These are phyloP conservation scores for Domatiomyces globalis DNA, from an alignment of 2,329 filamentous ascomycete genomes.

Conservation along the genomic window DNA sequence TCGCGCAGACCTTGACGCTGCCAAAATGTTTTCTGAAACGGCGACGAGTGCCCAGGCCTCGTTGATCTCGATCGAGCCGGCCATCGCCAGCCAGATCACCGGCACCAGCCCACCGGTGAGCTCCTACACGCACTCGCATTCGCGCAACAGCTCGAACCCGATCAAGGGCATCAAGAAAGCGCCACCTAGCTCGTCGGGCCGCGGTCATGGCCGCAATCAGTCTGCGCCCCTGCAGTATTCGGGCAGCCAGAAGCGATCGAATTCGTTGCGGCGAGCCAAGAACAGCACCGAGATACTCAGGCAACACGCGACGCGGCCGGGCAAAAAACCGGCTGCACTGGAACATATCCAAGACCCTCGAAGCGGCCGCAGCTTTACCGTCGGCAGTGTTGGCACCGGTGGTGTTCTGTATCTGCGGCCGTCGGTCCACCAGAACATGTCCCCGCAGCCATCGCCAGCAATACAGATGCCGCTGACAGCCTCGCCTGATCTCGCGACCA, in stretches of 20 bases:
- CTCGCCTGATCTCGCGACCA: constrained; percentile 25
- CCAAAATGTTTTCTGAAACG: constrained; percentile 11
- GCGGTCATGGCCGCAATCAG: constrained; percentile 14
- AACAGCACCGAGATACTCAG: constrained; percentile 39
- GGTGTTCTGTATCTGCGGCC: constrained; percentile 65
- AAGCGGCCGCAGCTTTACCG: constrained; percentile 60
- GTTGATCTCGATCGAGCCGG: constrained; percentile 17
- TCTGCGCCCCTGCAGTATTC: constrained; percentile 12
- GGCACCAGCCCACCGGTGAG: constrained; percentile 4
- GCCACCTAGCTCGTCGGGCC: constrained; percentile 8
- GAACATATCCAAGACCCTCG: constrained; percentile 50
- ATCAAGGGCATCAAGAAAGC: constrained; percentile 9
- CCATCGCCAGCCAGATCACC: constrained; percentile 18
- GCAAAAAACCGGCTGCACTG: constrained; percentile 42
- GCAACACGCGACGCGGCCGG: constrained; percentile 26
- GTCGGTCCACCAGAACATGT: constrained; percentile 35
- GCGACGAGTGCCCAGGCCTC: constrained; percentile 16
- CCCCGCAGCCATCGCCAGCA: constrained; percentile 22
- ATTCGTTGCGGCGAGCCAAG: constrained; percentile 30
- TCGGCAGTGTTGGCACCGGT: constrained; percentile 70
- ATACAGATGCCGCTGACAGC: constrained; percentile 42
- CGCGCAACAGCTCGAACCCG: constrained; percentile 15
- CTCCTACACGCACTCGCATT: constrained; percentile 8
- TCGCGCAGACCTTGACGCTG: not conserved
- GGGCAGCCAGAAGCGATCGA: constrained; percentile 21